Conservation (phyloP, 192 early-diverging fungal genomes). For the Dispira parvispora region DNA sequence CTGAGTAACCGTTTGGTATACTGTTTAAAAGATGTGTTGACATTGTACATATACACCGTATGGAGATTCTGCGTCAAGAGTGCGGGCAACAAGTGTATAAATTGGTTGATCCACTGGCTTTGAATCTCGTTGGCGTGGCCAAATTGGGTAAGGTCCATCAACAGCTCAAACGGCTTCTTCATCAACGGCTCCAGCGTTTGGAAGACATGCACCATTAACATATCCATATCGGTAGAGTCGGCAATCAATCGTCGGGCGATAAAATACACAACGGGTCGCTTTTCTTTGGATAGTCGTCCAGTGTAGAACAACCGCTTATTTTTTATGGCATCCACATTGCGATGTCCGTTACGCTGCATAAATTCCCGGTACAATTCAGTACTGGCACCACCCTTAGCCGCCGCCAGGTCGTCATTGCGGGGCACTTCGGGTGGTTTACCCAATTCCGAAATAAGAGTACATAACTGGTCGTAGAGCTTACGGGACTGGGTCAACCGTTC, state of each 20-base stretch:
- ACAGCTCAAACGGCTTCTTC: slow-evolving; percentile 55
- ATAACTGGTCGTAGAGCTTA: slow-evolving; percentile 40
- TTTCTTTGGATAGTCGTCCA: slow-evolving; percentile 56
- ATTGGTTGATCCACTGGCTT: slow-evolving; percentile 51
- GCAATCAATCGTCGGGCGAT: slow-evolving; percentile 58
- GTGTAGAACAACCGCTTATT: slow-evolving; percentile 67
- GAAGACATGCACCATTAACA: slow-evolving; percentile 58
- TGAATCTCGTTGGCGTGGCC: slow-evolving; percentile 64
- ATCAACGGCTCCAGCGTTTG: slow-evolving; percentile 48
- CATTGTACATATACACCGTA: slow-evolving; percentile 63
- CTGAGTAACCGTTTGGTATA: slow-evolving; percentile 38
- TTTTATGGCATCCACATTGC: slow-evolving; percentile 45
- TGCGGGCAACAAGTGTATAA: slow-evolving; percentile 54
- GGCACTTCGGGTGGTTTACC: slow-evolving; percentile 65
- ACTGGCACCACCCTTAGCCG: slow-evolving; percentile 29
- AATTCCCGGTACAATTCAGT: slow-evolving; percentile 42
- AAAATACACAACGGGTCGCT: slow-evolving; percentile 70
- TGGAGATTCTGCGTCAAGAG: slow-evolving; percentile 43
- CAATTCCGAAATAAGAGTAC: slow-evolving; percentile 67
- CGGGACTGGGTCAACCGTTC: slow-evolving; percentile 3
- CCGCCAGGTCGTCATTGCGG: slow-evolving; percentile 29
- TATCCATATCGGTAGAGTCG: slow-evolving; percentile 71
- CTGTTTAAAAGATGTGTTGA: slow-evolving; percentile 60
- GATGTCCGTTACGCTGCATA: slow-evolving; percentile 47
- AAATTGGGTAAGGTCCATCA: slow-evolving; percentile 73